These are phyloP conservation scores for Phaeotremella skinneri DNA, from an alignment of 768 basidiomycete species.

Conservation along the genomic window DNA sequence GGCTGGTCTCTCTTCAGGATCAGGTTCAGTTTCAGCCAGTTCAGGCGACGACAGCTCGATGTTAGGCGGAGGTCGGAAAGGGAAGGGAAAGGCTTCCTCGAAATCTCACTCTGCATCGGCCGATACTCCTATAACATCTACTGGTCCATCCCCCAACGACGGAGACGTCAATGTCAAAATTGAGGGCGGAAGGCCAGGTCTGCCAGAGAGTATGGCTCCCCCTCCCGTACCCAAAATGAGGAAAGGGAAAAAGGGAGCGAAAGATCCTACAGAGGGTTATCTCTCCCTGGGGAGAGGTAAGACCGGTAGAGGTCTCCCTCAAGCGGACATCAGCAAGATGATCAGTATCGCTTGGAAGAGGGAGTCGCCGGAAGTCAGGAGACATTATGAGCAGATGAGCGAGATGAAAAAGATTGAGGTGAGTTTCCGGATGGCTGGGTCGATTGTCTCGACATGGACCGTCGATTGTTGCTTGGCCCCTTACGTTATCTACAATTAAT, in stretches of 20 bases:
- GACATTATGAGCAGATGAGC: constrained; percentile 46
- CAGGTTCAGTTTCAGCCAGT: background rate
- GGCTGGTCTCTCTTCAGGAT: constrained; percentile 7
- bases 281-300: constrained; percentile 33
- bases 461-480: too few species aligned
- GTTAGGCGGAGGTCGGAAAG: constrained; percentile 3
- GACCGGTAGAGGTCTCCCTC: constrained; percentile 54
- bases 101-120: background rate
- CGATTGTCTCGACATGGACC: too few species aligned
- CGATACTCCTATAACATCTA: background rate
- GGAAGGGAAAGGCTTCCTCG: background rate
- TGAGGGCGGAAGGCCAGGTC: constrained; percentile 41
- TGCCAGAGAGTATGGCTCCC: constrained; percentile 24
- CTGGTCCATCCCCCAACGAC: background rate
- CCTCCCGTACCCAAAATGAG: constrained; percentile 22
- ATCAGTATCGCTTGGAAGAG: constrained; percentile 66
- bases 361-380: constrained; percentile 57
- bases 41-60: constrained; percentile 15
- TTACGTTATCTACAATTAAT: too few species aligned
- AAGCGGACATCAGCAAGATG: constrained; percentile 65
- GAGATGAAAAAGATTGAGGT: constrained; percentile 50
- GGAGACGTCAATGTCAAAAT: constrained; percentile 2
- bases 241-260: constrained; percentile 34
- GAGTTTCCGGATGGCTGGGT: constrained; percentile 23
- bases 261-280: constrained; percentile 30